A percentile compares a stretch with the other conserved stretches of the same genome.
These are phyloP conservation scores for Entomortierella chlamydospora DNA, from an alignment of 192 early-diverging fungal genomes.

Conservation along the genomic window DNA sequence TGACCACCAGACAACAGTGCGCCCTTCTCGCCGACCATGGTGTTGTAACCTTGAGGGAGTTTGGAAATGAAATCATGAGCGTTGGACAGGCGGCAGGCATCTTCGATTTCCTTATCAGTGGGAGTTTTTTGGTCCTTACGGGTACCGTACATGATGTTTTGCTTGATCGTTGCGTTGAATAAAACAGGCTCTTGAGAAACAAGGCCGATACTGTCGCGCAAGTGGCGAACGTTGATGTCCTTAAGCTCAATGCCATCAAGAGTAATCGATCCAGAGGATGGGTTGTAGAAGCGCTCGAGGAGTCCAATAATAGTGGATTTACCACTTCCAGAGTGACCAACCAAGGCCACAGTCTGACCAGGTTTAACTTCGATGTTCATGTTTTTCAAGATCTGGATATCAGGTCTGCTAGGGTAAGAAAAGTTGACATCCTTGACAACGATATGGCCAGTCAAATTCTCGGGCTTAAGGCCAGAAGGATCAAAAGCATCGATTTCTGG, in stretches of 20 bases:
- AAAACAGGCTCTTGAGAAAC: slow-evolving; percentile 85
- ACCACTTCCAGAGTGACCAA: slow-evolving; percentile 86
- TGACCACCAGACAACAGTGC: slow-evolving; percentile 86
- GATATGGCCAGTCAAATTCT: slow-evolving; percentile 74
- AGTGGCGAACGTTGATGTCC: slow-evolving; percentile 69
- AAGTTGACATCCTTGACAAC: slow-evolving; percentile 83
- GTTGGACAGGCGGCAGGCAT: slow-evolving; percentile 76
- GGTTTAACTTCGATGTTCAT: slow-evolving; percentile 76
- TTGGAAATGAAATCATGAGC: slow-evolving; percentile 79
- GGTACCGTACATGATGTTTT: slow-evolving; percentile 78
- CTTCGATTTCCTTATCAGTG: slow-evolving; percentile 78
- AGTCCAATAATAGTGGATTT: slow-evolving; percentile 82
- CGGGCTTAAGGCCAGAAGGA: slow-evolving; percentile 62
- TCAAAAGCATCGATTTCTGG: slow-evolving; percentile 77
- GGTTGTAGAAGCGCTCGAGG: slow-evolving; percentile 84
- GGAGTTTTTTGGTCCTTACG: slow-evolving; percentile 59
- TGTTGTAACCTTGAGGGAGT: slow-evolving; percentile 88
- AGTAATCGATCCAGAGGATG: slow-evolving; percentile 68
- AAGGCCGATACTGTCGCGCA: slow-evolving; percentile 76
- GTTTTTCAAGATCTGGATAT: slow-evolving; percentile 80
- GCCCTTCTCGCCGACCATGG: slow-evolving; percentile 88
- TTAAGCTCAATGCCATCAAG: slow-evolving; percentile 72
- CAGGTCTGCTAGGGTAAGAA: slow-evolving; percentile 82
- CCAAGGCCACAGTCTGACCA: slow-evolving; percentile 90
- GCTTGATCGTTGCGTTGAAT: slow-evolving; percentile 80